Evolutionary conservation across 2,329 filamentous ascomycete genomes (phyloP).

Genomic region (Arachnopeziza araneosa): DNA sequence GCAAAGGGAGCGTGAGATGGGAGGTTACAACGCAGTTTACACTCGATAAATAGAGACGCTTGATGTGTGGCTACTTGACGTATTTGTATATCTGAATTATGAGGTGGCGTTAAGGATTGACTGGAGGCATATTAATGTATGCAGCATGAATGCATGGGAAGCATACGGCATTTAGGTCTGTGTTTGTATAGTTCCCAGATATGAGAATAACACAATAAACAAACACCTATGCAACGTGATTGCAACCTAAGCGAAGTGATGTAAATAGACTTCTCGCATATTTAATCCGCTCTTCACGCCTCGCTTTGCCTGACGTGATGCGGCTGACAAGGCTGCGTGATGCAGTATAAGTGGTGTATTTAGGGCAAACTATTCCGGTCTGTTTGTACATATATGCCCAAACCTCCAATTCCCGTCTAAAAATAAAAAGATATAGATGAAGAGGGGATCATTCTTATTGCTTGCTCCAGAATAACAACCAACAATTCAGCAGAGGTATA

Average conservation of each 20-base stretch:
- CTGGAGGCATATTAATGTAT: neutral
- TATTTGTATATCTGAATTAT: neutral
- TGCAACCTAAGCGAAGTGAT: neutral
- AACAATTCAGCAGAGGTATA: neutral
- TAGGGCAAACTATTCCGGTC: neutral
- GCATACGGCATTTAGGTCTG: neutral
- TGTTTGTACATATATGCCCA: neutral
- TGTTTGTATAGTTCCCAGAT: neutral
- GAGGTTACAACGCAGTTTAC: constrained; percentile 81
- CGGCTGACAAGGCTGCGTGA: neutral
- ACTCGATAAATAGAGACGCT: neutral
- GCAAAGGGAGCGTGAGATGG: constrained; percentile 77
- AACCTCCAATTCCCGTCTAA: neutral
- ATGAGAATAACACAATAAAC: neutral
- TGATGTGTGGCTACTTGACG: neutral
- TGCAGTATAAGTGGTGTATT: neutral
- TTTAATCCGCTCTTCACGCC: neutral
- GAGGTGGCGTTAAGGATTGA: neutral
- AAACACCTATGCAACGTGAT: neutral
- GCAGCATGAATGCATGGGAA: neutral
- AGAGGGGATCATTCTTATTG: neutral
- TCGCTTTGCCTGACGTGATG: neutral
- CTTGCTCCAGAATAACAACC: neutral
- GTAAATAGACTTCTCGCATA: neutral
- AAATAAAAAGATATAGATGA: neutral